Conservation (phyloP, 1,139 yeast genomes). For the Geotrichum phurueaensis region DNA sequence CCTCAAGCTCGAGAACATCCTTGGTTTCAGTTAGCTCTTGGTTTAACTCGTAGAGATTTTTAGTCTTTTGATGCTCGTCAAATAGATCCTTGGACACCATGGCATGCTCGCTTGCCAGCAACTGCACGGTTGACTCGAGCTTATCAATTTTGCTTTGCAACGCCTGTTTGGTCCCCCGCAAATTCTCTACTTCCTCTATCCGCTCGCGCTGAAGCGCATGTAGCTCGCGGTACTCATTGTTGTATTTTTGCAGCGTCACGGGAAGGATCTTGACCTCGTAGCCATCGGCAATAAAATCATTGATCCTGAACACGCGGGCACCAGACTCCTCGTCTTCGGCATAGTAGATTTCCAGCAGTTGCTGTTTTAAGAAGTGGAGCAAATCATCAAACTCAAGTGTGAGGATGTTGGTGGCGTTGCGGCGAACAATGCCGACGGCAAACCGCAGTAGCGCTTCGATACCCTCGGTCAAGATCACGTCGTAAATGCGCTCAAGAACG, state of each 20-base stretch:
- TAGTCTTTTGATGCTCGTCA: background rate
- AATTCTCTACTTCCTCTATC: conserved; percentile 58
- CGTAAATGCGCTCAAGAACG: conserved; percentile 76
- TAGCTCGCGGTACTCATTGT: conserved; percentile 66
- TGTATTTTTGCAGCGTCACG: conserved; percentile 58
- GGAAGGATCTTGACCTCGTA: conserved; percentile 68
- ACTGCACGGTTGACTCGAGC: background rate
- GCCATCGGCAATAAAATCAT: conserved; percentile 73
- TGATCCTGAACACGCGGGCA: conserved; percentile 23
- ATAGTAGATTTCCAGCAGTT: conserved; percentile 64
- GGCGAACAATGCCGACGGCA: conserved; percentile 68
- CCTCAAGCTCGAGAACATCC: background rate
- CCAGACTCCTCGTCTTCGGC: conserved; percentile 25
- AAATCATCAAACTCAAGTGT: conserved; percentile 67
- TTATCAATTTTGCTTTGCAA: background rate
- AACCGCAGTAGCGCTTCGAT: conserved; percentile 74
- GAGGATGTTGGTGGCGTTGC: conserved; percentile 56
- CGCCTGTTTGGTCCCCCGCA: conserved; percentile 37
- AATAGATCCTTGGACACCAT: background rate
- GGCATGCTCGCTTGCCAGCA: background rate
- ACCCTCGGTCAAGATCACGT: conserved; percentile 83
- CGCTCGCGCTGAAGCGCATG: conserved; percentile 63
- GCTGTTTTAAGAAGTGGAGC: conserved; percentile 69
- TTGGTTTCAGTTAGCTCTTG: background rate
- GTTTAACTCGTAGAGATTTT: background rate